These are phyloP conservation scores for Fusarium cyanostomum DNA, from an alignment of 2,329 filamentous ascomycete genomes.

Conservation along the genomic window DNA sequence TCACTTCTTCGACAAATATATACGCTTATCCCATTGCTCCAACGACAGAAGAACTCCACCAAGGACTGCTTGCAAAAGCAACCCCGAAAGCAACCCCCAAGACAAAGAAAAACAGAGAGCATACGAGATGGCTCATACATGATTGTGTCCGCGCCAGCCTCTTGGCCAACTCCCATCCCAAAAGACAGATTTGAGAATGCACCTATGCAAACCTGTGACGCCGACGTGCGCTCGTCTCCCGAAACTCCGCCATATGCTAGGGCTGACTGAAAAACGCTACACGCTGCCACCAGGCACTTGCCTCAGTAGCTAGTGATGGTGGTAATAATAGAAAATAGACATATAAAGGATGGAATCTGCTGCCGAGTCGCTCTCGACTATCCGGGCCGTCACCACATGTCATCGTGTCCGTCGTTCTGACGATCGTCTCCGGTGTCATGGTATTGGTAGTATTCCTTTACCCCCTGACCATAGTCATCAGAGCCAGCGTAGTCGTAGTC, in stretches of 20 bases:
- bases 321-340: conserved; percentile 34
- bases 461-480: conserved; percentile 51
- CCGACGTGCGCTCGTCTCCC: conserved; percentile 40
- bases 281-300: conserved; percentile 32
- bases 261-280: conserved; percentile 40
- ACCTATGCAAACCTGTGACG: conserved; percentile 35
- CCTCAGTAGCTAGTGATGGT: conserved; percentile 30
- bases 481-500: conserved; percentile 52
- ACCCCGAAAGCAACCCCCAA: conserved; percentile 8
- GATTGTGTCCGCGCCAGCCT: conserved; percentile 27
- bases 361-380: conserved; percentile 14
- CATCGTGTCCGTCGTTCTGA: conserved; percentile 49
- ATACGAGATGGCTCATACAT: conserved; percentile 22
- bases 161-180: conserved; percentile 28
- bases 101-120: conserved; percentile 17
- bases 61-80: conserved; percentile 23
- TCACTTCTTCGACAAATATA: conserved; percentile 29
- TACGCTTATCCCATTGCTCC: conserved; percentile 39
- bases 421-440: conserved; percentile 48
- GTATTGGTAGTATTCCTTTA: conserved; percentile 55
- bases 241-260: conserved; percentile 51
- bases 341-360: conserved; percentile 33
- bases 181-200: conserved; percentile 27
- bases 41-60: conserved; percentile 31
- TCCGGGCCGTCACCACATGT: conserved; percentile 54